These are phyloP conservation scores for Botrytis sinoallii DNA, from an alignment of 2,329 filamentous ascomycete genomes.

Conservation along the genomic window DNA sequence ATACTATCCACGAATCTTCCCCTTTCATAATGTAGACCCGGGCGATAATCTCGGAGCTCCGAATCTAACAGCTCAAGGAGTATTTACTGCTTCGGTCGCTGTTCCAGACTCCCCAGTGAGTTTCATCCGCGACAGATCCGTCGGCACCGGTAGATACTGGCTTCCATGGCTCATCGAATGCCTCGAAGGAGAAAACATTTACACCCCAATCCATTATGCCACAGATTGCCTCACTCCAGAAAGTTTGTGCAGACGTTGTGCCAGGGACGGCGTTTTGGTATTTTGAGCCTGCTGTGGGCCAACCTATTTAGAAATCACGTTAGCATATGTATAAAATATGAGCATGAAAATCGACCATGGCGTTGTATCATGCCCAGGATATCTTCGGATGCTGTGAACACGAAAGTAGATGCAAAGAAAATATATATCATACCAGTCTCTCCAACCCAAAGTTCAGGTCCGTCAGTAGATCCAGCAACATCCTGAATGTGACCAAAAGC, in stretches of 20 bases:
- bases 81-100: slow-evolving; percentile 57
- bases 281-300: slow-evolving; percentile 62
- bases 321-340: not conserved
- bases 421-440: slow-evolving; percentile 51
- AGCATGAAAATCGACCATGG: not conserved
- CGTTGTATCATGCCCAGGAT: not conserved
- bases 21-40: not conserved
- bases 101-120: slow-evolving; percentile 67
- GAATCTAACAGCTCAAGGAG: slow-evolving; percentile 23
- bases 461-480: slow-evolving; percentile 50
- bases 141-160: slow-evolving; percentile 60
- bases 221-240: slow-evolving; percentile 62
- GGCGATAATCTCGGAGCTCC: too few relatives aligned
- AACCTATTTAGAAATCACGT: slow-evolving; percentile 39
- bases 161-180: slow-evolving; percentile 72
- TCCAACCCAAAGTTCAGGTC: slow-evolving; percentile 65
- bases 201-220: slow-evolving; percentile 61
- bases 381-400: not conserved
- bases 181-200: slow-evolving; percentile 72
- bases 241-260: slow-evolving; percentile 55
- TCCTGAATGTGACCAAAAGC: slow-evolving; percentile 61
- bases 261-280: slow-evolving; percentile 61
- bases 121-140: slow-evolving; percentile 60
- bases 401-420: not conserved
- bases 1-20: not conserved